Conservation (phyloP, 768 basidiomycete species). For the Cantharellus cinnabarinus region DNA sequence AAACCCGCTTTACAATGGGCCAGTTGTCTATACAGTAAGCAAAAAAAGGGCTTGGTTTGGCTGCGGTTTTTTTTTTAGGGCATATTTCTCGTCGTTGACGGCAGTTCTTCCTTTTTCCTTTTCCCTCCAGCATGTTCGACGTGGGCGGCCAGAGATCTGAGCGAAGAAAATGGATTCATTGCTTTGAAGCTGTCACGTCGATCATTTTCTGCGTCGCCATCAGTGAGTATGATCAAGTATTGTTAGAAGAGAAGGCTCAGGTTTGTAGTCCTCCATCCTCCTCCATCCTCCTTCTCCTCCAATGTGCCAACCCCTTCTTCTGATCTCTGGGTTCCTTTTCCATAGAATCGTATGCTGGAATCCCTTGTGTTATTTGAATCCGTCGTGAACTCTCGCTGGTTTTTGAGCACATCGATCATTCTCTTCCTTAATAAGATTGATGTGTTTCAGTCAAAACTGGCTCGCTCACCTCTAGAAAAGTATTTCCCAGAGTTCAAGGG, state of each 20-base stretch:
- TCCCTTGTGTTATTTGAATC: conserved; percentile 25
- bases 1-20: conserved; percentile 28
- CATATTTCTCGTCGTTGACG: background rate
- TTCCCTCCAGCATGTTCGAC: conserved; percentile 23
- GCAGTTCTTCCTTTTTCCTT: background rate
- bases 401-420: conserved; percentile 25
- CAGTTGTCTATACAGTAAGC: conserved; percentile 24
- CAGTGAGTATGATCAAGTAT: conserved; percentile 29
- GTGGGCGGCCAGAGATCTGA: conserved; percentile 29
- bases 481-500: conserved; percentile 29
- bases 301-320: background rate
- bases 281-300: background rate
- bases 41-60: background rate
- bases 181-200: conserved; percentile 28
- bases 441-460: conserved; percentile 27
- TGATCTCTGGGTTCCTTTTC: background rate
- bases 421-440: conserved; percentile 22
- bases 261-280: conserved; percentile 9
- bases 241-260: conserved; percentile 26
- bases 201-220: conserved; percentile 31
- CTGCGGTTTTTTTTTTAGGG: background rate
- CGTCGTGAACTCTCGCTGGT: conserved; percentile 29
- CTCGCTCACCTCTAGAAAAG: conserved; percentile 23
- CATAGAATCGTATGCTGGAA: conserved; percentile 26
- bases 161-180: conserved; percentile 24